phyloP scores from a whole-genome alignment of 305 asterid genomes.

The Petunia hybrid region DNA sequence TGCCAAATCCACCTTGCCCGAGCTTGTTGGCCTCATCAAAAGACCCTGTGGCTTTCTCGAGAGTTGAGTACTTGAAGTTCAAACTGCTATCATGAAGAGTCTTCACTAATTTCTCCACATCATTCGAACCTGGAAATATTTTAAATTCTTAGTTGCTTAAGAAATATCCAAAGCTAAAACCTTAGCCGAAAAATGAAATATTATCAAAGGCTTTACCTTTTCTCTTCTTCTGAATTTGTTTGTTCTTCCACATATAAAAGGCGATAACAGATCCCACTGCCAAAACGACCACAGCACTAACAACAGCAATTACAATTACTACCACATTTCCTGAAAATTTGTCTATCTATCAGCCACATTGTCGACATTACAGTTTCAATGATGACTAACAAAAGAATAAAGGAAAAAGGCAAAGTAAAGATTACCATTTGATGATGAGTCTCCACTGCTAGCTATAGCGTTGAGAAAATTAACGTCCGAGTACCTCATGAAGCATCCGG shows the following conservation, averaged over 20 bases:
- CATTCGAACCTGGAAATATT: constrained; percentile 47
- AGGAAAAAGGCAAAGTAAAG: not conserved
- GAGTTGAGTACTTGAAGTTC: constrained; percentile 74
- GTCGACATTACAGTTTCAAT: not conserved
- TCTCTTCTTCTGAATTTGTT: constrained; percentile 42
- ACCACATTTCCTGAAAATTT: constrained; percentile 8
- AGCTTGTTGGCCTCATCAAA: constrained; percentile 73
- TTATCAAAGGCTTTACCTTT: constrained; percentile 35
- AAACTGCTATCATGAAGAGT: constrained; percentile 65
- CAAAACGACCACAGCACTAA: constrained; percentile 39
- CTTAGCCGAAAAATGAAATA: not conserved
- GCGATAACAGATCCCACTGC: constrained; percentile 33
- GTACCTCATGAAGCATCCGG: constrained; percentile 61
- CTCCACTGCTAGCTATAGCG: constrained; percentile 37
- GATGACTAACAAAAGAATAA: not conserved
- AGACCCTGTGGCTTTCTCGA: constrained; percentile 72
- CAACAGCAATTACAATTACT: constrained; percentile 35
- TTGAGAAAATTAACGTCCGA: constrained; percentile 48
- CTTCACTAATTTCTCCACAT: constrained; percentile 55
- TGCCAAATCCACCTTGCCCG: constrained; percentile 83
- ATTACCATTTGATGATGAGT: constrained; percentile 41
- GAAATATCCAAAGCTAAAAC: not conserved
- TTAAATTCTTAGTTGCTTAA: constrained; percentile 12
- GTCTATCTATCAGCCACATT: not conserved
- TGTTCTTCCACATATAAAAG: constrained; percentile 41